Evolutionary conservation across 2,329 filamentous ascomycete genomes (phyloP).

Genomic region (Fusarium proliferatum): DNA sequence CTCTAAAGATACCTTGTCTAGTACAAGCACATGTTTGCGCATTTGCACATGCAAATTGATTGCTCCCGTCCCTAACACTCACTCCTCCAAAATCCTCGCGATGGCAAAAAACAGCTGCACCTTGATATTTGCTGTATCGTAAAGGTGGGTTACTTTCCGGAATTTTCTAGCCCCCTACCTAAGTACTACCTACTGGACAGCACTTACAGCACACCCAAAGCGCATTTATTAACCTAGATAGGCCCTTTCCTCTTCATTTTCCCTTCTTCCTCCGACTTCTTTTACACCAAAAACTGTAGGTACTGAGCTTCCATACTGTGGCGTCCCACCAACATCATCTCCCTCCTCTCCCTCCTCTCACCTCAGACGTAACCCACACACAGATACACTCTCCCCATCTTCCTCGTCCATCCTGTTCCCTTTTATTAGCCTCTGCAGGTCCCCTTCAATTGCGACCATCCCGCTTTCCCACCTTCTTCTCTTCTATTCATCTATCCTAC

Average conservation of each 20-base stretch:
- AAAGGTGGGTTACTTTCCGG: conserved; percentile 31
- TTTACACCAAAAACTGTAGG: conserved; percentile 10
- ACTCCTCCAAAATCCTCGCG: conserved; percentile 8
- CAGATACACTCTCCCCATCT: conserved; percentile 10
- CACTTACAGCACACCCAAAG: not conserved
- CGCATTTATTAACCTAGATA: conserved; percentile 22
- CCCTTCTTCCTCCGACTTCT: conserved; percentile 5
- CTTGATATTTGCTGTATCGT: conserved; percentile 2
- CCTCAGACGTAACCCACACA: conserved; percentile 11
- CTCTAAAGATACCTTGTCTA: conserved; percentile 28
- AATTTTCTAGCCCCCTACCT: conserved; percentile 7
- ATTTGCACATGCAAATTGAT: conserved; percentile 32
- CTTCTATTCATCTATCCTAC: conserved; percentile 6
- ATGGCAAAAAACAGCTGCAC: conserved; percentile 31
- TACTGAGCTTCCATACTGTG: conserved; percentile 32
- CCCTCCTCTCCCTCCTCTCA: conserved; percentile 12
- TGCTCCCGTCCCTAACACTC: not conserved
- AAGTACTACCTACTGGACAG: not conserved
- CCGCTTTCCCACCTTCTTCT: conserved; percentile 22
- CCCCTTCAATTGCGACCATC: conserved; percentile 35
- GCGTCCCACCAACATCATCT: conserved; percentile 40
- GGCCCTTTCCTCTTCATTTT: not conserved
- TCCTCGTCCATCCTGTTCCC: conserved; percentile 19
- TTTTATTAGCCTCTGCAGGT: conserved; percentile 42
- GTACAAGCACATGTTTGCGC: conserved; percentile 38